Conservation (phyloP, 257 asterid species). For the Solanum medicagineum region DNA sequence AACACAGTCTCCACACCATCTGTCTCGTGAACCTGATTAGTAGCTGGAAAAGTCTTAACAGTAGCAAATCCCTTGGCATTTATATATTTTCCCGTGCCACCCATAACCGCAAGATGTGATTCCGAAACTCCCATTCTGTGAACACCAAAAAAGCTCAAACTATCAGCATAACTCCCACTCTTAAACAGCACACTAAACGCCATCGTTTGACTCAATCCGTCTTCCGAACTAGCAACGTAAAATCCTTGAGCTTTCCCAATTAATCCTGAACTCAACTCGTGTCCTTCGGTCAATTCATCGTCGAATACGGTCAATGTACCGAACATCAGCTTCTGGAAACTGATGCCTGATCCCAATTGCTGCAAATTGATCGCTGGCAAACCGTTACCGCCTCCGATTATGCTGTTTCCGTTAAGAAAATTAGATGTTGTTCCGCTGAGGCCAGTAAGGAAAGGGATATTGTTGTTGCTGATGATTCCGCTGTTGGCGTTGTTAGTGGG, state of each 20-base stretch:
- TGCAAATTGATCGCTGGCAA: constrained; percentile 63
- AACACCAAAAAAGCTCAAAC: constrained; percentile 67
- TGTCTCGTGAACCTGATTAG: constrained; percentile 32
- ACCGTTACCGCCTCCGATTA: constrained; percentile 61
- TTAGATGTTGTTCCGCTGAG: constrained; percentile 60
- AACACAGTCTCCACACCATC: constrained; percentile 79
- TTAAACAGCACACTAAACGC: constrained; percentile 66
- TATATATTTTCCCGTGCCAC: constrained; percentile 78
- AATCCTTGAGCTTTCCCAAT: constrained; percentile 91
- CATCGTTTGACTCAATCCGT: constrained; percentile 80
- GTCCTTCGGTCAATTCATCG: constrained; percentile 76
- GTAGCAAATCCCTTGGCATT: constrained; percentile 63
- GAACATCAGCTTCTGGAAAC: constrained; percentile 80
- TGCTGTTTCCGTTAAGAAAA: constrained; percentile 7
- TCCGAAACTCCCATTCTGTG: constrained; percentile 57
- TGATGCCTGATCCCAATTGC: constrained; percentile 47
- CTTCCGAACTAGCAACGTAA: constrained; percentile 65
- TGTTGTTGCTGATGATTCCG: constrained; percentile 59
- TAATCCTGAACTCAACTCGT: constrained; percentile 54
- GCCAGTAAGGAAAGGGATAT: constrained; percentile 82
- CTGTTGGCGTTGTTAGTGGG: constrained; percentile 58
- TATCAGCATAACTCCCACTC: constrained; percentile 58
- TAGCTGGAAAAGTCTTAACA: constrained; percentile 46
- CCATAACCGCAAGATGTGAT: constrained; percentile 82
- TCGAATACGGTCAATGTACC: constrained; percentile 79